Percentiles rank a stretch among this genome's conserved stretches.
Evolutionary conservation across 192 early-diverging fungal species (phyloP).

Genomic region (Linnemannia exigua): DNA sequence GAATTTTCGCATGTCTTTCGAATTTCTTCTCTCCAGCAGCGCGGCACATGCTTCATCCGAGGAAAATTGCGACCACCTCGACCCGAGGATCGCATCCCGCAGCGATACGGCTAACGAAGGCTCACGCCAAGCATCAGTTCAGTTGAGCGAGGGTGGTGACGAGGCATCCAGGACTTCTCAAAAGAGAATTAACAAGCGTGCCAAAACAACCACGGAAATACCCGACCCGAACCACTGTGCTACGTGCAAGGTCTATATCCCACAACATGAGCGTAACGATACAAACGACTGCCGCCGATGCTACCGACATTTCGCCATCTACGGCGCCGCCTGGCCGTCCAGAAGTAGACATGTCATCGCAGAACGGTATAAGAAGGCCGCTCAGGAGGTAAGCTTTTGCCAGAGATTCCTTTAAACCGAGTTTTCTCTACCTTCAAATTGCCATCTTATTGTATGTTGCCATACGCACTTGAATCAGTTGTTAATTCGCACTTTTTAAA

Average conservation of each 20-base stretch:
- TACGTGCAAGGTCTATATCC: constrained; percentile 16
- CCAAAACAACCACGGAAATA: background rate
- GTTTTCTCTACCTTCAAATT: too few relatives aligned
- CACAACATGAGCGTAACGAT: constrained; percentile 3
- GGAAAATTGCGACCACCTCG: background rate
- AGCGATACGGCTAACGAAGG: background rate
- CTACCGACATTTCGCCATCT: constrained; percentile 33
- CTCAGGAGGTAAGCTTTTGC: constrained; percentile 23
- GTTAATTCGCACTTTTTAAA: background rate
- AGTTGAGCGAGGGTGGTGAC: constrained; percentile 1
- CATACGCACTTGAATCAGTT: background rate
- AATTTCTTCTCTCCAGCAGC: constrained; percentile 28
- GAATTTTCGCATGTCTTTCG: constrained; percentile 31
- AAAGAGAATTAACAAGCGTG: background rate
- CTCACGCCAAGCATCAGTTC: background rate
- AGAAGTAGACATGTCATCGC: constrained; percentile 20
- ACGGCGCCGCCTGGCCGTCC: constrained; percentile 29
- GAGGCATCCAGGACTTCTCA: background rate
- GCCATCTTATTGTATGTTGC: too few relatives aligned
- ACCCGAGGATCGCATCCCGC: background rate
- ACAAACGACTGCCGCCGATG: constrained; percentile 25
- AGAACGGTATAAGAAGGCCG: constrained; percentile 1
- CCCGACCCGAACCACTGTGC: background rate
- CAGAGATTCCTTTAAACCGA: too few relatives aligned
- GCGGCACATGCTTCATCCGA: background rate